Evolutionary conservation across 2,329 filamentous ascomycete genomes (phyloP).

Genomic region (Macrophomina pseudophaseolina): DNA sequence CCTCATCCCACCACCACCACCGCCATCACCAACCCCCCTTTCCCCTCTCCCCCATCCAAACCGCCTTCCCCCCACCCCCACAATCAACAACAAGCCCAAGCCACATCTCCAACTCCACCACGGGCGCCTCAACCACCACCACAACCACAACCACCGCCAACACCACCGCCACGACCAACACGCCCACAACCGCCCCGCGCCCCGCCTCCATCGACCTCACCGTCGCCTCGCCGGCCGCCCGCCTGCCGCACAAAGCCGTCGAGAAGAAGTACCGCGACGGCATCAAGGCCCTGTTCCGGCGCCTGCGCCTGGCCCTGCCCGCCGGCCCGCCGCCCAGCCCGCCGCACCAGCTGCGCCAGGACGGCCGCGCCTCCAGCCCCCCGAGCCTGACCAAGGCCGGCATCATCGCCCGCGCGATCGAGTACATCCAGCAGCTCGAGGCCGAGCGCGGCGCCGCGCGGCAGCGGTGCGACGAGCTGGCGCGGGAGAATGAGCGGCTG

Average conservation of each 20-base stretch:
- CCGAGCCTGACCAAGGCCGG: conserved; percentile 1
- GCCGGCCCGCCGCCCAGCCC: neutral
- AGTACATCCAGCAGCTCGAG: conserved; percentile 2
- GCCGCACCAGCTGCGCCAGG: neutral
- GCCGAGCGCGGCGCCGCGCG: neutral
- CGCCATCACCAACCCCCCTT: neutral
- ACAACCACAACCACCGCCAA: neutral
- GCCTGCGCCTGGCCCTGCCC: neutral
- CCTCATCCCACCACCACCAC: neutral
- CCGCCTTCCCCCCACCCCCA: neutral
- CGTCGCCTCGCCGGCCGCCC: neutral
- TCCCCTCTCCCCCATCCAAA: neutral
- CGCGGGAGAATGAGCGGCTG: neutral
- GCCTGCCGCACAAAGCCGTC: conserved; percentile 9
- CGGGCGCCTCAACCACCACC: neutral
- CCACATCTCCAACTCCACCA: neutral
- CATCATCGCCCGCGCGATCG: neutral
- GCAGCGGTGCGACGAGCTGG: neutral
- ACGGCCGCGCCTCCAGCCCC: neutral
- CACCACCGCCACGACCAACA: neutral
- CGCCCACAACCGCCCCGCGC: neutral
- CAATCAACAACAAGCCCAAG: neutral
- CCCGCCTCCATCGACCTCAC: neutral
- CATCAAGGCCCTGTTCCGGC: conserved; percentile 11
- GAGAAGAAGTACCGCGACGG: conserved; percentile 23